Base-by-base conservation (phyloP, 2,329 filamentous ascomycete species). In the Cadophora gregata region DNA sequence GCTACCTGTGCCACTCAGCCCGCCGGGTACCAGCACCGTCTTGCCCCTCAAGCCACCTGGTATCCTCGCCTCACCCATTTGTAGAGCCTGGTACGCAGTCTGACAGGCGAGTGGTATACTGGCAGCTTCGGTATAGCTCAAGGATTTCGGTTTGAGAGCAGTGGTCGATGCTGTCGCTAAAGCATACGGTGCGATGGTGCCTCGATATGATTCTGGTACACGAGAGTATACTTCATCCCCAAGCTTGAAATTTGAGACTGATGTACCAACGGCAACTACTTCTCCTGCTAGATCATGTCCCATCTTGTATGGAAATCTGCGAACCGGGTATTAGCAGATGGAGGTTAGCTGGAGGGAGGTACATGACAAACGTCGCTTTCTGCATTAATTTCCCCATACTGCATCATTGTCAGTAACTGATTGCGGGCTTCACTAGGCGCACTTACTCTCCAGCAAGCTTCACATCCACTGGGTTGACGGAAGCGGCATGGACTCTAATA, bases 401-500 rank as follows among this genome's bases (percentile, higher is more conserved):
- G 27, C n/a, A 16, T n/a, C 58, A 14, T n/a, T 31, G 38, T 48
- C 27, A 60, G 24, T 31, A 47, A 33, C 7, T n/a, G 27, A n/a
- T 29, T 16, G 24, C 38, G 31, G 8, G 14, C 29, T 67, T 68
- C 27, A 61, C 60, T 2, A 66, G 29, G 48, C 25, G 16, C 31
- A 62, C 63, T 45, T 38, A 68, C 69, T 80, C 80, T 19, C 73
- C 72, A 0, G 80, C 81, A 63, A 76, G 59, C 64, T 76, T 75
- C 4, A 82, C 76, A 72, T 83, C 81, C 3, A 83, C 74, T 0
- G 82, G 80, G 66, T 84, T 83, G 48, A 83, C 75, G 55, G 78
- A 79, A 0, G 81, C 81, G 3, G 81, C 81, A 62, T 81, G 75
- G 9, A 83, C 80, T 58, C 75, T 78, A 47, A 83, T 79, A 1